Conservation (phyloP, 352 stramenopile genomes). For the Phytophthora lateralis region DNA sequence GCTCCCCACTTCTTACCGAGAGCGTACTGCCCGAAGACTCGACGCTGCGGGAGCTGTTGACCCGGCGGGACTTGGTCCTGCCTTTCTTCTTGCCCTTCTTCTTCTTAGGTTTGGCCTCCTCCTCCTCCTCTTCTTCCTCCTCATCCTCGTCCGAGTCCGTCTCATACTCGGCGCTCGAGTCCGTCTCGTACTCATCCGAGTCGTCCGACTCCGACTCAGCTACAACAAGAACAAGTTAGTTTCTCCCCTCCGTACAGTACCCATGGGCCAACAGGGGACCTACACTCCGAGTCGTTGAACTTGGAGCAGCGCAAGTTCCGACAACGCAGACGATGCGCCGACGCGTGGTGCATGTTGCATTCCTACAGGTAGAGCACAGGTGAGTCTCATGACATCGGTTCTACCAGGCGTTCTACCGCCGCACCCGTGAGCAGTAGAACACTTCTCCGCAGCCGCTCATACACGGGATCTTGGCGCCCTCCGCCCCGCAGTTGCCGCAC, state of each 20-base stretch:
- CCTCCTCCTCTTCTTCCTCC: conserved; percentile 66
- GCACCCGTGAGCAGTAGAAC: conserved; percentile 88
- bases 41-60: conserved; percentile 54
- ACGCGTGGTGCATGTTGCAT: conserved; percentile 90
- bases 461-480: conserved; percentile 85
- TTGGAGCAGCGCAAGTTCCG: conserved; percentile 88
- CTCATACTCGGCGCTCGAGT: conserved; percentile 58
- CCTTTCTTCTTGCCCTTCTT: conserved; percentile 62
- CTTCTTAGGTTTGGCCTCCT: conserved; percentile 76
- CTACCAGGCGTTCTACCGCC: conserved; percentile 3
- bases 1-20: conserved; percentile 27
- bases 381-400: background rate
- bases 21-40: conserved; percentile 39
- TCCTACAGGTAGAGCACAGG: conserved; percentile 37
- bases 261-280: conserved; percentile 11
- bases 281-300: conserved; percentile 91
- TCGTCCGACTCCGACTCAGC: conserved; percentile 80
- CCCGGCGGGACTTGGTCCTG: conserved; percentile 42
- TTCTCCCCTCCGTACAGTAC: background rate
- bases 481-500: conserved; percentile 80
- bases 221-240: conserved; percentile 22
- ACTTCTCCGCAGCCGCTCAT: conserved; percentile 87
- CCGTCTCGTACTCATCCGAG: conserved; percentile 77
- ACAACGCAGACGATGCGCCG: conserved; percentile 85
- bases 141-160: conserved; percentile 63